Evolutionary conservation across 306 rosid genomes (phyloP).

Genomic region (Acacia melanoxylon): DNA sequence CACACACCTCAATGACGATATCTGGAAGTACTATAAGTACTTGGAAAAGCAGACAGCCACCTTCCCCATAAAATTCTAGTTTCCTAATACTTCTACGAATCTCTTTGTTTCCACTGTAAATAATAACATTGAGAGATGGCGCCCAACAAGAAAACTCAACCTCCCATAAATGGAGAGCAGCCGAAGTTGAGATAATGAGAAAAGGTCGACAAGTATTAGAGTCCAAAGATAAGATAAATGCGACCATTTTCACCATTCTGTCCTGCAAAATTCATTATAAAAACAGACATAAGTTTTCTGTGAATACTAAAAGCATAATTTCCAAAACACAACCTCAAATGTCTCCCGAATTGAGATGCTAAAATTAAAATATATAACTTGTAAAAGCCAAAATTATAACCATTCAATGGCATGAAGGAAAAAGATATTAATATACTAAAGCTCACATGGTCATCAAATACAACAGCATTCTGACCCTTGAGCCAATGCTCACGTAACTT

Average conservation of each 20-base stretch:
- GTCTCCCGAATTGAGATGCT: neutral
- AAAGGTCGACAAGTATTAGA: conserved; percentile 50
- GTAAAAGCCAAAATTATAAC: conserved; percentile 11
- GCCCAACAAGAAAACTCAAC: conserved; percentile 47
- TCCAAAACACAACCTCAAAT: conserved; percentile 20
- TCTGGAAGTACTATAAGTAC: conserved; percentile 58
- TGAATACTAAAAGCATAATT: conserved; percentile 7
- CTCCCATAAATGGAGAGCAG: conserved; percentile 58
- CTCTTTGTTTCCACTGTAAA: conserved; percentile 59
- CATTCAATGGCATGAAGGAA: neutral
- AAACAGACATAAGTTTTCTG: neutral
- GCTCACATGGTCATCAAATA: conserved; percentile 61
- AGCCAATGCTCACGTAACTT: conserved; percentile 55
- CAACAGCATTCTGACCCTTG: conserved; percentile 52
- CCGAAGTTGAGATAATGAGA: conserved; percentile 59
- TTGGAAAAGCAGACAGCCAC: conserved; percentile 44
- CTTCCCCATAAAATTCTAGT: conserved; percentile 51
- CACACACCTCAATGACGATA: conserved; percentile 51
- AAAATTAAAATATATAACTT: conserved; percentile 7
- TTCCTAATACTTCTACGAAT: conserved; percentile 46
- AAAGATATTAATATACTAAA: conserved; percentile 15
- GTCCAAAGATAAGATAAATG: conserved; percentile 53
- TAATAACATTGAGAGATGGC: conserved; percentile 51
- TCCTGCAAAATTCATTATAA: conserved; percentile 48
- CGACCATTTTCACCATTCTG: conserved; percentile 47